These are phyloP conservation scores for Ustilago loliicola DNA, from an alignment of 1,284 basidiomycete genomes.

Conservation along the genomic window DNA sequence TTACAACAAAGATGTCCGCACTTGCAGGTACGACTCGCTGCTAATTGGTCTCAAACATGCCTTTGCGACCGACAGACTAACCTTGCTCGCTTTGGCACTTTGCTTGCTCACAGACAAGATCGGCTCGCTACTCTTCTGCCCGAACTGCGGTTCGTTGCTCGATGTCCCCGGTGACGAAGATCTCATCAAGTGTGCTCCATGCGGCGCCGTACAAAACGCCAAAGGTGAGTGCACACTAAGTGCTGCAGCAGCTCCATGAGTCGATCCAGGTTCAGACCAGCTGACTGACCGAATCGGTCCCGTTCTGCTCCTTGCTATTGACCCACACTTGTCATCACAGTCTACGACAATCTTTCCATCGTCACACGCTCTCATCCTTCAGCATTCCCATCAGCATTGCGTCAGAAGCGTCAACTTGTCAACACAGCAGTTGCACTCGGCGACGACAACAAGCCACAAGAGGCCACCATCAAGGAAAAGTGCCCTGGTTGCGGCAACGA, in stretches of 20 bases:
- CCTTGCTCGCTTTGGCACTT: not conserved
- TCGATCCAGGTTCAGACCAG: not conserved
- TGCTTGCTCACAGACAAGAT: slow-evolving; percentile 61
- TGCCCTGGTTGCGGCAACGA: slow-evolving; percentile 85
- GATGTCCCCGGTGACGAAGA: slow-evolving; percentile 84
- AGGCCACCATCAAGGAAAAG: slow-evolving; percentile 84
- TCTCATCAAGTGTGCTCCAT: slow-evolving; percentile 87
- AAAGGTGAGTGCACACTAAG: slow-evolving; percentile 43
- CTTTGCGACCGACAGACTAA: not conserved
- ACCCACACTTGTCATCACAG: slow-evolving; percentile 73
- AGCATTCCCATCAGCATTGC: slow-evolving; percentile 90
- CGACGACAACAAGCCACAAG: slow-evolving; percentile 45
- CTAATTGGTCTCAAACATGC: not conserved
- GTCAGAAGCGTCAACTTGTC: slow-evolving; percentile 87
- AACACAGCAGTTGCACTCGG: slow-evolving; percentile 72
- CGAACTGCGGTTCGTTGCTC: slow-evolving; percentile 89
- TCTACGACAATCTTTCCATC: slow-evolving; percentile 92
- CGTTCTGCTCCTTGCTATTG: not conserved
- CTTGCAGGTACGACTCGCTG: slow-evolving; percentile 22
- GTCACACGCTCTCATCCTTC: slow-evolving; percentile 90
- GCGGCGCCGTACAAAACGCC: slow-evolving; percentile 82
- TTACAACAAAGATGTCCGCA: slow-evolving; percentile 21
- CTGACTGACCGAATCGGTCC: not conserved
- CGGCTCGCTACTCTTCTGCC: slow-evolving; percentile 94
- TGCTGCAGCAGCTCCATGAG: not conserved